Evolutionary conservation across 305 asterid species (phyloP), one percentile per base, ranked within the genome.

Genomic region (Rubia balearica): DNA sequence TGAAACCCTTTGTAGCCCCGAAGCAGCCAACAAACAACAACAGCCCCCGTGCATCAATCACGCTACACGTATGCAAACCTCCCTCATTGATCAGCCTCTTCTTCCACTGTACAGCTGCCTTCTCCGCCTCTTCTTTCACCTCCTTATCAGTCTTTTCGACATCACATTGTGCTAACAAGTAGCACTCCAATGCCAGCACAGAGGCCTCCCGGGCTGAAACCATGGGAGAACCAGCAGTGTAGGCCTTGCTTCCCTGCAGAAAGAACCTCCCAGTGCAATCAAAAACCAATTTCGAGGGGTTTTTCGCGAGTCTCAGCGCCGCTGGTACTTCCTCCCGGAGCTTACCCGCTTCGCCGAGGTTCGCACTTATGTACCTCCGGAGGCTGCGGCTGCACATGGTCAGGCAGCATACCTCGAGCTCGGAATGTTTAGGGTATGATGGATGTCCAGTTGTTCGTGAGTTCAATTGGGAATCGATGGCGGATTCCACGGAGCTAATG

Each of bases 31-130:
- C 73, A 49, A 93, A 83, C 81, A 90, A 57, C 74, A 93, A 79
- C 82, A 93, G 82, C 57, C 98, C 98, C 6, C 97, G 85, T 2
- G 96, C 87, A 81, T 93, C 98, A n/a, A 84, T 82, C 83, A 79
- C 76, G 64, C 74, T 49, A 59, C 96, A 89, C 74, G 71, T 76
- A 21, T 73, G 73, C 61, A 90, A 19, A 46, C 98, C 97, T 65
- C 96, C 97, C 85, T 92, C 98, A 38, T 41, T 43, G 61, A 85
- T 24, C 85, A 93, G 56, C 74, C 97, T 82, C 81, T 85, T 93
- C 81, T 85, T 86, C 97, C 98, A 93, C 17, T 85, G 79, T 68
- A 85, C 46, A 36, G 96, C 94, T 0, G 88, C 87, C 14, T 61
- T 61, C 71, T 75, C 86, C 0, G 97, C 86, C 79, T 90, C 95